Evolutionary conservation across 1,139 yeast genomes (phyloP), one percentile per base, ranked within the genome.

Genomic region (Suzukiozyma palmioleophila): DNA sequence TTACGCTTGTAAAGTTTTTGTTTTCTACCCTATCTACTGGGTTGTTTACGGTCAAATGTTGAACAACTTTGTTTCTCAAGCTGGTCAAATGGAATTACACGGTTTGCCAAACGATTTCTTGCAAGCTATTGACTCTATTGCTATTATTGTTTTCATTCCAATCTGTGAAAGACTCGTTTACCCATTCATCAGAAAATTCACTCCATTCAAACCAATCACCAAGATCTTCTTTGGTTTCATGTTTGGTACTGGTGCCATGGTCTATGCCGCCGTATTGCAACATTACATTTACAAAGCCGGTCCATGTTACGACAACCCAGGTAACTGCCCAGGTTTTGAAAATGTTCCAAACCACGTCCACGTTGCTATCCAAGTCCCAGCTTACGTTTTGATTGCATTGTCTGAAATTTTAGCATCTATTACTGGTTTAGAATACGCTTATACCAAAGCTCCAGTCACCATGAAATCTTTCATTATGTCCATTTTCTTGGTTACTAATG

Each of bases 231-330:
- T 71, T 48, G 96, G 97, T 10, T 88, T 88, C 67, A 61, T 82
- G 60, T 69, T 85, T 43, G 89, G 83, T 39, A 62, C 89, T 6
- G 53, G 73, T 32, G 75, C 95, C 31, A 84, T 85, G 81, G 75
- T 80, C 27, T 80, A 84, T 56, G 94, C 95, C 40, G 92, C 95
- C 12, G 81, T 85, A 33, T 73, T 86, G 48, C 96, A 89, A 65
- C 78, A 80, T 56, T 69, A 68, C 55, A 81, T 89, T 47, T 88
- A 88, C 66, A 57, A 64, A 36, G 69, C 85, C 7, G 88, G 88
- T 16, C 92, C 94, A 43, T 87, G 95, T 73, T 87, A 80, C 51
- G 77, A 80, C 45, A 49, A 54, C 40, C 90, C 94, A 33, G 57
- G 55, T 50, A 48, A 47, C 26, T 64, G 72, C 57, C 54, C 48